Percentiles rank a stretch among this genome's conserved stretches.
These are phyloP conservation scores for Leucocoprinus sp. DNA, from an alignment of 768 basidiomycete genomes.

Conservation along the genomic window DNA sequence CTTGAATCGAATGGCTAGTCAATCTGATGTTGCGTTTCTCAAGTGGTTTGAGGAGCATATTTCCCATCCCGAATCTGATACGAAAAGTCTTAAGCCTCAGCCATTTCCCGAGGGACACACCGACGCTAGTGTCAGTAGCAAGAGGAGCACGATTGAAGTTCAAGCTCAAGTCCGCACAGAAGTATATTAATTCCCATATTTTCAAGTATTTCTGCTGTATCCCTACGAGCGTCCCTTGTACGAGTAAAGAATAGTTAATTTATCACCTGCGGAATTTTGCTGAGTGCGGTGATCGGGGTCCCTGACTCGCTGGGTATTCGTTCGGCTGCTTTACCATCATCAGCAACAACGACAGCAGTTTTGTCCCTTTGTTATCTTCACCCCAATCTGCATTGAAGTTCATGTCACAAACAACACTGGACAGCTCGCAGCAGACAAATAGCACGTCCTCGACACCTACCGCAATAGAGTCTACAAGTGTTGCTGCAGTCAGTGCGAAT, in stretches of 20 bases:
- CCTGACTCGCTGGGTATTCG: background rate
- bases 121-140: slow-evolving; percentile 10
- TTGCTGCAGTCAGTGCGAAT: background rate
- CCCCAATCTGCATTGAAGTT: background rate
- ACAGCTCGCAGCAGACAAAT: slow-evolving; percentile 4
- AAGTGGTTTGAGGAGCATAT: slow-evolving; percentile 37
- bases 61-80: no score
- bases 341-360: slow-evolving; percentile 7
- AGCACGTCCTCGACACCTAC: slow-evolving; percentile 11
- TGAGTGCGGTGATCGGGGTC: slow-evolving; percentile 8
- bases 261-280: background rate
- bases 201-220: slow-evolving; percentile 6
- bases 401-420: background rate
- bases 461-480: background rate
- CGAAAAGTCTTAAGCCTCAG: background rate
- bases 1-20: background rate
- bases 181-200: background rate
- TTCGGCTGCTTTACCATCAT: slow-evolving; percentile 1
- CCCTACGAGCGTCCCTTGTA: slow-evolving; percentile 7
- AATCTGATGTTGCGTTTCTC: background rate
- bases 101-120: background rate
- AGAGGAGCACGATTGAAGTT: slow-evolving; percentile 3
- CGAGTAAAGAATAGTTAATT: background rate
- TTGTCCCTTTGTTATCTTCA: no score
- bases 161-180: background rate